Conservation (phyloP, 2,329 filamentous ascomycete species). For the Dothideomycetes sp. region DNA sequence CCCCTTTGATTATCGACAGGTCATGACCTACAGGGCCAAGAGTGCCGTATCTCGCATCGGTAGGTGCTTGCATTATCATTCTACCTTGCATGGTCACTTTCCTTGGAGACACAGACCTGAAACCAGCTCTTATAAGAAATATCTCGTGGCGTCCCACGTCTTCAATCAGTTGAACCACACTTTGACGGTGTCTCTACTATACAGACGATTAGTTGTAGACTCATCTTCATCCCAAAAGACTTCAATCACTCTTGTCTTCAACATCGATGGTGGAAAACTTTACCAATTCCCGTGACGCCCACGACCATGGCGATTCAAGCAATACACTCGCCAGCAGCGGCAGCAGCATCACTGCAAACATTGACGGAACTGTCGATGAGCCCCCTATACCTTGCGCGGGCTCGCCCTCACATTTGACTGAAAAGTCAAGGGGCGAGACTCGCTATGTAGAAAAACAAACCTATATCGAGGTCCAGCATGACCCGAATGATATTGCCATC, state of each 20-base stretch:
- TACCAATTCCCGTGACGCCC: constrained; percentile 15
- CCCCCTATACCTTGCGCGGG: constrained; percentile 24
- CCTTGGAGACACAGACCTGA: too few species aligned
- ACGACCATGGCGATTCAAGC: constrained; percentile 16
- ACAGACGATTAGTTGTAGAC: neutral
- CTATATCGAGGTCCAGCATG: constrained; percentile 14
- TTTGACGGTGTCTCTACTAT: neutral
- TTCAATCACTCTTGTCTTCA: neutral
- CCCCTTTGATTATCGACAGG: too few species aligned
- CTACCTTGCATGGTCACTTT: too few species aligned
- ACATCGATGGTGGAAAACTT: constrained; percentile 22
- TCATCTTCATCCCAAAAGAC: too few species aligned
- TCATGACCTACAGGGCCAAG: too few species aligned
- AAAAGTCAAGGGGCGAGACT: constrained; percentile 20
- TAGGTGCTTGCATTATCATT: too few species aligned
- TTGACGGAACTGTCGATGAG: constrained; percentile 22
- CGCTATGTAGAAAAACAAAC: constrained; percentile 15
- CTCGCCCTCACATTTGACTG: constrained; percentile 22
- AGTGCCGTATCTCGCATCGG: too few species aligned
- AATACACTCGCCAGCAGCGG: constrained; percentile 17
- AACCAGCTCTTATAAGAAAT: neutral
- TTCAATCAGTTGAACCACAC: neutral
- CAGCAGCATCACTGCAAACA: constrained; percentile 18
- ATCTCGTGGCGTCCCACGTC: neutral
- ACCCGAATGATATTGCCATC: constrained; percentile 15